Evolutionary conservation across 2,329 filamentous ascomycete genomes (phyloP), one percentile per base, ranked within the genome.

Genomic region (Waltergamsia citrina): DNA sequence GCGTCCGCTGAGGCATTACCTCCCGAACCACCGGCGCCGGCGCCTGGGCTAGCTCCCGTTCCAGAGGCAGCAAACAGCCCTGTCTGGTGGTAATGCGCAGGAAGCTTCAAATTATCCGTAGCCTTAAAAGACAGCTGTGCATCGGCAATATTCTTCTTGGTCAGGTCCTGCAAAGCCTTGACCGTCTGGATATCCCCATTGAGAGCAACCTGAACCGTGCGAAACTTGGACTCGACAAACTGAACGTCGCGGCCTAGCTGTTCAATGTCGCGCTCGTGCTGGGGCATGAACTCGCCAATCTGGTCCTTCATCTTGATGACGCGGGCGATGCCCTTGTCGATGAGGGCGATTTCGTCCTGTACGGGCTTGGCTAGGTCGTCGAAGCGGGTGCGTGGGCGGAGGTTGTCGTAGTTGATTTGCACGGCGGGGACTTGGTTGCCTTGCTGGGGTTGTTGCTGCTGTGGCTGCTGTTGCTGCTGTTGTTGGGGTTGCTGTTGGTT

Each of bases 381-480:
- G 64, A 92, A 95, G 41, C 92, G 85, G 4, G 87, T 94, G 1
- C 88, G 94, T 12, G 83, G 81, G 34, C 86, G 78, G 39, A 96
- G 67, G 51, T 84, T 85, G 46, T 74, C 74, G 34, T 84, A 60
- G 56, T 92, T 84, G 47, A 94, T 83, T 48, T 83, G 80, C 14
- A 86, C 81, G 14, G 82, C 85, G 1, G 81, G 78, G 12, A 79
- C 69, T 42, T 72, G 62, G 56, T 33, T 35, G 14, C 42, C 39
- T 31, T 48, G 48, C 34, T 50, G 51, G 12, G 16, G 8, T 9
- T 18, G 22, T 29, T 32, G 16, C 24, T 32, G 35, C 27, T 37
- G 34, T 19, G 25, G 9, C 19, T 38, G 36, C 18, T 38, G 36
- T 32, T 30, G 33, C 21, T 32, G 30, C 15, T 32, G 35, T 20